Base-by-base conservation (phyloP, 2,329 filamentous ascomycete genomes). In the Calonectria honghensis region DNA sequence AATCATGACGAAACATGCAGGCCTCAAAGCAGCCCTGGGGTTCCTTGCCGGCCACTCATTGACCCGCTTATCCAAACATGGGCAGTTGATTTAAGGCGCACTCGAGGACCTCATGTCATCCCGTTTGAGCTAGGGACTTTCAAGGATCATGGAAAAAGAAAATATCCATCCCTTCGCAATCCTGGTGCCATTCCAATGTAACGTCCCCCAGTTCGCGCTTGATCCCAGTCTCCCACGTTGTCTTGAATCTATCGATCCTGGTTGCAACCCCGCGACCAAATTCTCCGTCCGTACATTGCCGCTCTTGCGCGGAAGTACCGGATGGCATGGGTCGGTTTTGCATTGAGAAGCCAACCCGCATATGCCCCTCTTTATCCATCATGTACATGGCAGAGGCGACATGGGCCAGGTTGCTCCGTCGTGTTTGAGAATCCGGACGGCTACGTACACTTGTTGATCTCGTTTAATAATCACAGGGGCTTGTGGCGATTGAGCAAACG, bases 161-260 rank as follows among this genome's bases (percentile, higher is more conserved):
- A 67, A 72, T 45, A 57, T 32, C 45, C 65, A 68, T 50, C 45
- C 31, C n/a, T 29, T 24, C 16, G 48, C 32, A 64, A 73, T 31
- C 59, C 48, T 41, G 59, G 71, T 35, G 50, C 59, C 48, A 73
- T 69, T 73, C 37, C 48, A 14, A 73, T 73, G 71, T 59, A 61
- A 66, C 72, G 31, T 70, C 51, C 59, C 70, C 52, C 61, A 67
- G 72, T 70, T 73, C 67, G 50, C 39, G 35, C 20, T 31, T 65
- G 51, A 73, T 69, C 72, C 67, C 27, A 63, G 72, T 73, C 50
- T 37, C 45, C 72, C 71, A 73, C 71, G 67, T 70, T 70, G 51
- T 54, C 45, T 37, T 54, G 65, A 54, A 51, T 61, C 57, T 67
- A 68, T 59, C 48, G 66, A 69, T 69, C 50, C 71, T 63, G 20